Base-by-base conservation (phyloP, 2,329 filamentous ascomycete species). In the Aspergillus brasiliensis region DNA sequence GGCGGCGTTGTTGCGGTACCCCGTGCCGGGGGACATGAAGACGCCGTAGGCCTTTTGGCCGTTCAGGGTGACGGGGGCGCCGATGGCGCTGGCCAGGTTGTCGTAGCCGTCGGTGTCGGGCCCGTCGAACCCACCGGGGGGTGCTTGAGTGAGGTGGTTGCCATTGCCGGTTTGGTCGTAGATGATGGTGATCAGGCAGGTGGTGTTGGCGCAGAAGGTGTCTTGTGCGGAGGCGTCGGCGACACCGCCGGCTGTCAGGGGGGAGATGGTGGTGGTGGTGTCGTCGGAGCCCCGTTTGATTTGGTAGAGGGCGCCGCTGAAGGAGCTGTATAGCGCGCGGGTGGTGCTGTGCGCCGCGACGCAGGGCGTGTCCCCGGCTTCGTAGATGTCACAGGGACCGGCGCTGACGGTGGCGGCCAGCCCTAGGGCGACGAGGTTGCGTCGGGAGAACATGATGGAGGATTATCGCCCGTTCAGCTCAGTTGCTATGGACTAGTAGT, bases 261-360 rank as follows among this genome's bases (percentile, higher is more conserved):
- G 83, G 13, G 73, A 58, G 61, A 87, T 83, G 58, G 79, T 74
- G 3, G 73, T 78, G 1, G 80, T 84, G 25, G 77, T 67, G 42
- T 76, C 68, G 68, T 79, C 77, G 7, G 84, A 87, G 53, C 75
- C 81, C 49, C 86, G 85, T 57, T 78, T 78, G 2, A 88, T 80
- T 64, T 88, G 84, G 71, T 89, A 88, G 1, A 88, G 81, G 0
- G 82, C 53, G 3, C 84, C 83, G 7, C 55, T 77, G 74, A 76
- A 88, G 54, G 77, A 66, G 65, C 73, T 80, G 73, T 88, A 88
- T 6, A 89, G 72, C 15, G 86, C 84, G 3, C 86, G 83, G 58
- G 86, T 88, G n/a, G 85, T 88, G 70, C 84, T 84, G 69, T 88
- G 86, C 0, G 86, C 86, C 0, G 86, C 86, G 10, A 88, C 75